A percentile compares a stretch with the other conserved stretches of the same genome.
Evolutionary conservation across 345 rosid genomes (phyloP).

Genomic region (Draba incana): DNA sequence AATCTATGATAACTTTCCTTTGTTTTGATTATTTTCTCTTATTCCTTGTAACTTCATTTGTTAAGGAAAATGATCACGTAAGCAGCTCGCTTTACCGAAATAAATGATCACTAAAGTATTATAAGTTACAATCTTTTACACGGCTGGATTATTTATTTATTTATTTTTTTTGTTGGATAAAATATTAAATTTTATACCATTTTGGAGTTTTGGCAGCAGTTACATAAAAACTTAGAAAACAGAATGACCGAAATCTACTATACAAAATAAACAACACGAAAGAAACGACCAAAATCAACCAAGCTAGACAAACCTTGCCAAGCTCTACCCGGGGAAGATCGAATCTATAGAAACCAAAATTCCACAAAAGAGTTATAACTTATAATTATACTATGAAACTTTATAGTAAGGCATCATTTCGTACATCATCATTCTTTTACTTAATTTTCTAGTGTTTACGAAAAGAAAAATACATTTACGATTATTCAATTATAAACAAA

Average conservation of each 20-base stretch:
- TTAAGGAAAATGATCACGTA: background rate
- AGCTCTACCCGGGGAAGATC: slow-evolving; percentile 20
- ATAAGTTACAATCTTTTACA: background rate
- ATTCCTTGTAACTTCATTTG: background rate
- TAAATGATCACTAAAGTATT: background rate
- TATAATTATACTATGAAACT: background rate
- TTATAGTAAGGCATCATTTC: slow-evolving; percentile 15
- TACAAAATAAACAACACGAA: too few species aligned
- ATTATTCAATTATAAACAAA: background rate
- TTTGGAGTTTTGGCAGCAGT: too few species aligned
- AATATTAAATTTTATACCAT: too few species aligned
- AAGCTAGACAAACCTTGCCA: background rate
- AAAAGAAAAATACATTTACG: slow-evolving; percentile 1
- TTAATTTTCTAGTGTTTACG: background rate
- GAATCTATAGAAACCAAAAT: background rate
- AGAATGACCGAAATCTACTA: too few species aligned
- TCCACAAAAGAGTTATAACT: background rate
- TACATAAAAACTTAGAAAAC: too few species aligned
- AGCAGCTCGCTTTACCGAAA: background rate
- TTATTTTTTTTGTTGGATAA: too few species aligned
- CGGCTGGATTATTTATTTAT: slow-evolving; percentile 5
- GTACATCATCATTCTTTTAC: slow-evolving; percentile 23
- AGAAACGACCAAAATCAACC: too few species aligned
- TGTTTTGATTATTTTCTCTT: background rate
- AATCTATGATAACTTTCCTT: background rate